These are phyloP conservation scores for Komagataella populi DNA, from an alignment of 805 yeast species.

Conservation along the genomic window DNA sequence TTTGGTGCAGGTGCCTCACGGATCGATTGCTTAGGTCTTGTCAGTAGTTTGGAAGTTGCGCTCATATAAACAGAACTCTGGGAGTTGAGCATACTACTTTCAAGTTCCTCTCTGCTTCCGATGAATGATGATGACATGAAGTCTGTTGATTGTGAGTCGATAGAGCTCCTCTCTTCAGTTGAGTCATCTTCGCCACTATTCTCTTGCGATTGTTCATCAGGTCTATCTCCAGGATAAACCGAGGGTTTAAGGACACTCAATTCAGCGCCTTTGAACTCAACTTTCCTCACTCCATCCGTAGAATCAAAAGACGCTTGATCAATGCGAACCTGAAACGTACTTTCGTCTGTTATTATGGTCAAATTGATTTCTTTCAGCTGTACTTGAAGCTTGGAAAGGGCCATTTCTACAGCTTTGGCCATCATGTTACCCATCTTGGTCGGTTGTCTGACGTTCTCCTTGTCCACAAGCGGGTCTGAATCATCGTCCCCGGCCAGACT, in stretches of 20 bases:
- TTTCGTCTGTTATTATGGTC: conserved; percentile 32
- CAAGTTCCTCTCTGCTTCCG: conserved; percentile 5
- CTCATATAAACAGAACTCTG: conserved; percentile 72
- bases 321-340: conserved; percentile 20
- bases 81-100: conserved; percentile 45
- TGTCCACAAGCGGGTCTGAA: conserved; percentile 5
- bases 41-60: conserved; percentile 46
- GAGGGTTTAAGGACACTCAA: conserved; percentile 27
- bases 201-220: conserved; percentile 3
- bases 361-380: conserved; percentile 31
- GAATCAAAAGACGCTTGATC: conserved; percentile 21
- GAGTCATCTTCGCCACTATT: conserved; percentile 4
- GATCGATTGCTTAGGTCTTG: conserved; percentile 1
- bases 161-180: conserved; percentile 18
- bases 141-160: conserved; percentile 13
- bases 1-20: conserved; percentile 1
- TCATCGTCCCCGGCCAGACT: conserved; percentile 4
- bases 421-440: conserved; percentile 40
- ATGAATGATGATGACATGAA: conserved; percentile 21
- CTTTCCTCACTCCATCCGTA: conserved; percentile 30
- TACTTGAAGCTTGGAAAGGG: conserved; percentile 45
- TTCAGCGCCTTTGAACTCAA: conserved; percentile 24
- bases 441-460: conserved; percentile 7
- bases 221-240: conserved; percentile 15
- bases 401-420: conserved; percentile 54